Evolutionary conservation across 108 stramenopile species (phyloP).

Genomic region (Discostella pseudostelligera): DNA sequence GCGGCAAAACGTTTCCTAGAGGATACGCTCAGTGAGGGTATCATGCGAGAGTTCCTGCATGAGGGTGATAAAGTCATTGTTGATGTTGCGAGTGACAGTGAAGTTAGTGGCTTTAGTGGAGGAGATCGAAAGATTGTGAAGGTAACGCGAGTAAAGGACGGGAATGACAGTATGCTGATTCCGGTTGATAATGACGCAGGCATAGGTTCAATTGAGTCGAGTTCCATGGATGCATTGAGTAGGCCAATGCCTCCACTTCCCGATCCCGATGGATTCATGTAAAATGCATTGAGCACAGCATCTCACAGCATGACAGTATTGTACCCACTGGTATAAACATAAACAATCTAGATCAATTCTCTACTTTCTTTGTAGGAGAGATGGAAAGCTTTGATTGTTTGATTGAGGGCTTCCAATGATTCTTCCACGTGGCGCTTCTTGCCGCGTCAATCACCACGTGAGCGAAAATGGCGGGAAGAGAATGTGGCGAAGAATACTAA

Average conservation of each 20-base stretch:
- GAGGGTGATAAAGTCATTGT: slow-evolving; percentile 63
- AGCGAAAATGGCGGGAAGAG: too few species aligned
- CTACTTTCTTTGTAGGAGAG: too few species aligned
- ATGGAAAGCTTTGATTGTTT: too few species aligned
- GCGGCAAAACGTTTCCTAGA: slow-evolving; percentile 74
- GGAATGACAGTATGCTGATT: slow-evolving; percentile 48
- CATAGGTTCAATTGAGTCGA: slow-evolving; percentile 36
- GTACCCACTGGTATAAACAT: too few species aligned
- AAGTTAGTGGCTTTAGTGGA: slow-evolving; percentile 28
- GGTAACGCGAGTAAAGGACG: slow-evolving; percentile 37
- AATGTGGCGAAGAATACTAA: too few species aligned
- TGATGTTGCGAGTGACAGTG: slow-evolving; percentile 36
- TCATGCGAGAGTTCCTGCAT: slow-evolving; percentile 66
- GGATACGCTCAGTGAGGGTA: slow-evolving; percentile 71
- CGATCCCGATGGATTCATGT: slow-evolving; percentile 45
- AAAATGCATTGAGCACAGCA: too few species aligned
- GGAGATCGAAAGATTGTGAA: slow-evolving; percentile 36
- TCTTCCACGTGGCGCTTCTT: too few species aligned
- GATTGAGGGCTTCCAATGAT: too few species aligned
- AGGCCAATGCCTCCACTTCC: slow-evolving; percentile 45
- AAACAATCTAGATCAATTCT: too few species aligned
- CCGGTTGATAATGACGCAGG: slow-evolving; percentile 45
- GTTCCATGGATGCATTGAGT: slow-evolving; percentile 37
- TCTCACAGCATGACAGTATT: too few species aligned
- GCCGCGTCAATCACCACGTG: too few species aligned